Conservation (phyloP, 2,329 filamentous ascomycete genomes). For the Dothideomycetes sp. region DNA sequence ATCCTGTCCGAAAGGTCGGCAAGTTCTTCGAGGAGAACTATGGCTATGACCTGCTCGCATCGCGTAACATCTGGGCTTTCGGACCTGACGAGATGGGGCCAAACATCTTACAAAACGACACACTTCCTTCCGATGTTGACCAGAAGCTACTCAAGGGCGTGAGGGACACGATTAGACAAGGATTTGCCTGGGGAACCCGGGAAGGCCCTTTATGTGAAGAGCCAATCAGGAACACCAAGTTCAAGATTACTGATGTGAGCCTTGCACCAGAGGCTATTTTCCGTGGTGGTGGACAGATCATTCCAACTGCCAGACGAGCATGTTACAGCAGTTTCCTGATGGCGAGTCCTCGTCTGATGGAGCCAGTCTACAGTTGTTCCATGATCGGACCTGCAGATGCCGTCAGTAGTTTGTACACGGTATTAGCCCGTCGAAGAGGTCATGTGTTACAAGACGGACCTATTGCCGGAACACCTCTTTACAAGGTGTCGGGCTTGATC, state of each 20-base stretch:
- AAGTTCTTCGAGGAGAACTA: slow-evolving; percentile 97
- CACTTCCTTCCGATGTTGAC: slow-evolving; percentile 85
- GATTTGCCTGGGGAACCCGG: slow-evolving; percentile 90
- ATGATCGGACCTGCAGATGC: slow-evolving; percentile 89
- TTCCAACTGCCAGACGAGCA: slow-evolving; percentile 82
- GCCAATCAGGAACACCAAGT: slow-evolving; percentile 96
- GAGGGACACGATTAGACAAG: slow-evolving; percentile 85
- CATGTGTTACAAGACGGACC: slow-evolving; percentile 92
- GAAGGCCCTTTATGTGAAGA: slow-evolving; percentile 97
- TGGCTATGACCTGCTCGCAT: slow-evolving; percentile 90
- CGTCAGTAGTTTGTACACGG: slow-evolving; percentile 81
- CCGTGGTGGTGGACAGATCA: slow-evolving; percentile 91
- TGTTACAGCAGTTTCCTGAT: slow-evolving; percentile 96
- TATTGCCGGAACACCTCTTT: slow-evolving; percentile 87
- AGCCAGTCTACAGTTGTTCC: slow-evolving; percentile 83
- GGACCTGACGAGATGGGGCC: slow-evolving; percentile 89
- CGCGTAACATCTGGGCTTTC: slow-evolving; percentile 96
- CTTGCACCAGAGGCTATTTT: slow-evolving; percentile 86
- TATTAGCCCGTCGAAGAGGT: slow-evolving; percentile 75
- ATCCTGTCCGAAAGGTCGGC: slow-evolving; percentile 83
- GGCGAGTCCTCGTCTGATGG: slow-evolving; percentile 93
- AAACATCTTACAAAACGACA: slow-evolving; percentile 95
- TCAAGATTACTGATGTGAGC: slow-evolving; percentile 84
- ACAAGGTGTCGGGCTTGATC: slow-evolving; percentile 79
- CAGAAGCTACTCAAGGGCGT: slow-evolving; percentile 81